Conservation (phyloP, 1,284 basidiomycete species). For the Trichosporon asahii region DNA sequence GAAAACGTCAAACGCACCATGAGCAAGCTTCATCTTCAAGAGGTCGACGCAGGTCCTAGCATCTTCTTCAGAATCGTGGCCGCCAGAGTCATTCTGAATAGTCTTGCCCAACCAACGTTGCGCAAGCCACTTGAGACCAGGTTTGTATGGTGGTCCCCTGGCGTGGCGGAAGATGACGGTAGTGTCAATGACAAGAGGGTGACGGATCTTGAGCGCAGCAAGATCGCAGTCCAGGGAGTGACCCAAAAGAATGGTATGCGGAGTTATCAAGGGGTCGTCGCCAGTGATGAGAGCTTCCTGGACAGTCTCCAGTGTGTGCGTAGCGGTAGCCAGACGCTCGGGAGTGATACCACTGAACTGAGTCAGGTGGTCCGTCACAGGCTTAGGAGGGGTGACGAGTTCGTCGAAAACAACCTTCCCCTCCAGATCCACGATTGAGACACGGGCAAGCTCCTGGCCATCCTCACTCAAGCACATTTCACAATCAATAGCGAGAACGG, state of each 20-base stretch:
- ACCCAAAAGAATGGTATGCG: constrained; percentile 80
- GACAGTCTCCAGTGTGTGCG: constrained; percentile 69
- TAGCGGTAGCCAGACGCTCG: constrained; percentile 63
- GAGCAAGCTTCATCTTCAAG: constrained; percentile 70
- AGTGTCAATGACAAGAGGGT: constrained; percentile 83
- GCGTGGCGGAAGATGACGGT: constrained; percentile 84
- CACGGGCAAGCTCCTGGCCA: constrained; percentile 78
- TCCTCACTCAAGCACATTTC: constrained; percentile 76
- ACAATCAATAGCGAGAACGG: constrained; percentile 67
- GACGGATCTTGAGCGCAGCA: constrained; percentile 73
- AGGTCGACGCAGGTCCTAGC: constrained; percentile 80
- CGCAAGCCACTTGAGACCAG: constrained; percentile 85
- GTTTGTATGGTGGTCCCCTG: constrained; percentile 81
- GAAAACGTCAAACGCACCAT: constrained; percentile 54
- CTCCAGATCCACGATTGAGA: constrained; percentile 74
- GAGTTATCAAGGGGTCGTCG: constrained; percentile 54
- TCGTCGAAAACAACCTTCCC: constrained; percentile 75
- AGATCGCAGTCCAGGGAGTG: constrained; percentile 91
- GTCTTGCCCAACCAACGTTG: constrained; percentile 82
- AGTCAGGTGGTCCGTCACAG: constrained; percentile 82
- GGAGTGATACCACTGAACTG: constrained; percentile 89
- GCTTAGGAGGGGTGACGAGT: constrained; percentile 76
- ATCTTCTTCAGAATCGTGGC: constrained; percentile 89
- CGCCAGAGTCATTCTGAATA: constrained; percentile 71
- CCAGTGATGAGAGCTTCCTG: constrained; percentile 65